phyloP scores from a whole-genome alignment of 345 rosid species.

The Geranium rotundifolium region DNA sequence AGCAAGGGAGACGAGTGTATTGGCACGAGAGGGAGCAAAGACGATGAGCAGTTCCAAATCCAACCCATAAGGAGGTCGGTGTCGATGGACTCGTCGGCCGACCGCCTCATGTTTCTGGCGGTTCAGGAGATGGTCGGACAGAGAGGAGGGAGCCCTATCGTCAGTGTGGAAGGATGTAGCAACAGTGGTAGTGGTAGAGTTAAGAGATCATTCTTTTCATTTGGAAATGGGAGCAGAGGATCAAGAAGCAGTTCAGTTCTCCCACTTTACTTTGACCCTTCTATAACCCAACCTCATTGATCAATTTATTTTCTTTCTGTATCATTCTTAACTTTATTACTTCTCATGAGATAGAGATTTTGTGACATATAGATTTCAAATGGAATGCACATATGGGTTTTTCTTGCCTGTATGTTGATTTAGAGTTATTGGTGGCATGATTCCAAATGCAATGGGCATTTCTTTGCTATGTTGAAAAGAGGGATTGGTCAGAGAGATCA shows the following conservation, averaged over 20 bases:
- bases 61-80: constrained; percentile 77
- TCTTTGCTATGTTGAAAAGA: too few relatives aligned
- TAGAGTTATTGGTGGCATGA: too few relatives aligned
- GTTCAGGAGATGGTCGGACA: constrained; percentile 52
- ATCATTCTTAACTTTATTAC: constrained; percentile 2
- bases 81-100: constrained; percentile 78
- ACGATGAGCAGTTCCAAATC: constrained; percentile 32
- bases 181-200: constrained; percentile 21
- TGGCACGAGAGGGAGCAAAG: constrained; percentile 40
- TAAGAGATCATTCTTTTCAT: constrained; percentile 61
- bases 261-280: constrained; percentile 56
- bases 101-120: constrained; percentile 45
- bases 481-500: too few relatives aligned
- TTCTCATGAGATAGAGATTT: too few relatives aligned
- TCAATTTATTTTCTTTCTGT: constrained; percentile 2
- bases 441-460: too few relatives aligned
- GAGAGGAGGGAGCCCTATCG: constrained; percentile 25
- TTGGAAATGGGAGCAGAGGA: constrained; percentile 46
- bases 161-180: constrained; percentile 16
- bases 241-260: constrained; percentile 46
- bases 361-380: too few relatives aligned
- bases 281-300: not conserved
- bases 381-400: too few relatives aligned
- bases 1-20: constrained; percentile 94
- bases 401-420: too few relatives aligned